Base-by-base conservation (phyloP, 192 early-diverging fungal genomes). In the Coemansia sp. region DNA sequence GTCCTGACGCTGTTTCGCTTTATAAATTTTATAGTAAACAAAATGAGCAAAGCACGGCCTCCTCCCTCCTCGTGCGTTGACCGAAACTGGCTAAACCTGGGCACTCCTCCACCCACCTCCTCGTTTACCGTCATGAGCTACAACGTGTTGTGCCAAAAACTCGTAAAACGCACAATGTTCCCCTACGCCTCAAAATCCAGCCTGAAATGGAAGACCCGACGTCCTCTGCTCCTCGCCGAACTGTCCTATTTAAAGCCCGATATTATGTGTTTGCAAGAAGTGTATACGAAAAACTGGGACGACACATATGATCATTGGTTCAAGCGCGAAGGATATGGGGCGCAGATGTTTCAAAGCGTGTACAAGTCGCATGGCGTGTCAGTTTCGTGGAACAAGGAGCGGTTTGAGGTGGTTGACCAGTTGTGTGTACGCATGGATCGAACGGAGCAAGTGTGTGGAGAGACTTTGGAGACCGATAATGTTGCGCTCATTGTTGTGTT, bases 261-360 rank as follows among this genome's bases (percentile, higher is more conserved):
- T 64, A 74, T 87, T 9, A 75, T 83, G 51, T 87, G 86, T 59
- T 60, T 87, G 17, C 86, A 87, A 51, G 86, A 87, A 25, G 78
- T 87, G 1, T 82, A 57, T 2, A 76, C 64, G 21, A 68, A 66
- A 7, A 55, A 82, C 60, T 82, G 74, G 74, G 52, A 66, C 53
- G 65, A 65, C 25, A 56, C 50, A 3, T 69, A 61, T 31, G 49
- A 26, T 38, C 53, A 52, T 26, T 68, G 63, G 51, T 68, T 76
- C 38, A 69, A 64, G 38, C 37, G 50, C 4, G 46, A 55, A 4
- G 64, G 70, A 48, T 82, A 82, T 57, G 63, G 66, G 11, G 65
- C 69, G 17, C 62, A 62, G 58, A 36, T 69, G 15, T 82, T 75
- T 31, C 71, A 64, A 48, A 76, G 74, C 42, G 42, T 58, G 19